Base-by-base conservation (phyloP, 2,329 filamentous ascomycete species). In the Clarireedia homoeocarpa region DNA sequence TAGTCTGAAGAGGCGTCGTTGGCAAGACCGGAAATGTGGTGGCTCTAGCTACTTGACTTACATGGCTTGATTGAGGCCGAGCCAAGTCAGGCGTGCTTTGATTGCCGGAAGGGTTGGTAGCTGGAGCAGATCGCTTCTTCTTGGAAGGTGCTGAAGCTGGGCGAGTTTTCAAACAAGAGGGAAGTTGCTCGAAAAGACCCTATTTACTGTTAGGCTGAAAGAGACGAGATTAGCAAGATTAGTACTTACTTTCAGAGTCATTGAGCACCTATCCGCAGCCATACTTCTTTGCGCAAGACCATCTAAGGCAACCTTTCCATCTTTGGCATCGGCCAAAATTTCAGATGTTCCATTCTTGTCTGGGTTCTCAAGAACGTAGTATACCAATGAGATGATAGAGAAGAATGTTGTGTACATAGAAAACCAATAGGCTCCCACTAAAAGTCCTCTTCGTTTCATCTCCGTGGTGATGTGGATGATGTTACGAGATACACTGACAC, bases 381-480 rank as follows among this genome's bases (percentile, higher is more conserved):
- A 94, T 1, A 92, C 77, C 47, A 94, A 75, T 0, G 89, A 89
- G 34, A 94, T 74, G 34, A 92, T 86, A 14, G 87, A 85, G 67
- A 91, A 91, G 72, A 90, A 91, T 15, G 88, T 86, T 2, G 88
- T 90, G 67, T 90, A 92, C 67, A 92, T 82, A 62, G 88, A 87
- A 67, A 92, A 92, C 89, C 89, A 94, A 70, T 90, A 91, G 0
- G 88, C 86, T 0, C 89, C 89, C 59, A 86, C 85, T n/a, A 94
- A 75, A 6, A 89, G 75, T 4, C 85, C 81, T 65, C 86, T 81
- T 67, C 84, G 85, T 62, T 86, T 84, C 75, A 91, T 91, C 65
- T 91, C 86, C 23, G 83, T 79, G 4, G 85, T 86, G 57, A 92
- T 89, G 65, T 91, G 88, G 36, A 94, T 82, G 59, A 94, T 89